Evolutionary conservation across 305 asterid species (phyloP).

Genomic region (Rubia peregrina): DNA sequence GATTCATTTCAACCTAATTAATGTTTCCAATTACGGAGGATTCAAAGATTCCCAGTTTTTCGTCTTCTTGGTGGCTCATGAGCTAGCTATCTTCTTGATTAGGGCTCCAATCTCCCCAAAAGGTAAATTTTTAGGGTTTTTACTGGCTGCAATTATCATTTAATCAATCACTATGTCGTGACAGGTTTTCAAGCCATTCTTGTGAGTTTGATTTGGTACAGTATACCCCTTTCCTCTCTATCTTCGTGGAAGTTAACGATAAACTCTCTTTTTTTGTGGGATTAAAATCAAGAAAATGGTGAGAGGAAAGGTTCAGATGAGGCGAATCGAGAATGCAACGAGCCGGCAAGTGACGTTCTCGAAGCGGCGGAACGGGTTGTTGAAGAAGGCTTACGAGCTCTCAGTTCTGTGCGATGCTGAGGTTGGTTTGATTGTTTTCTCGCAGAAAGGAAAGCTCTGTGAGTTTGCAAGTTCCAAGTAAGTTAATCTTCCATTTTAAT

Average conservation of each 20-base stretch:
- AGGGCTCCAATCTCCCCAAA: conserved; percentile 7
- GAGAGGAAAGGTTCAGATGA: conserved; percentile 66
- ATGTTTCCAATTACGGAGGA: not conserved
- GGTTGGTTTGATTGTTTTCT: conserved; percentile 59
- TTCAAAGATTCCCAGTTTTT: not conserved
- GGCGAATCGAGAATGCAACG: conserved; percentile 48
- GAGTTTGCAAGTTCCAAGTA: conserved; percentile 63
- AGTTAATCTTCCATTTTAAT: not conserved
- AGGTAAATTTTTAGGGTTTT: conserved; percentile 22
- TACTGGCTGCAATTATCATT: not conserved
- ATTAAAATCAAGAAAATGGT: conserved; percentile 35
- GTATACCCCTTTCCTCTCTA: not conserved
- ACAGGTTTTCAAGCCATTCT: not conserved
- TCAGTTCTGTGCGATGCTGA: conserved; percentile 72
- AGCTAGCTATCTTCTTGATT: not conserved
- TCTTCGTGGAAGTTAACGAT: not conserved
- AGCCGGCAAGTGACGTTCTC: conserved; percentile 68
- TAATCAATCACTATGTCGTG: not conserved
- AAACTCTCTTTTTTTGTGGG: not conserved
- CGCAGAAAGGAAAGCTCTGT: conserved; percentile 54
- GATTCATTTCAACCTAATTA: too few relatives aligned
- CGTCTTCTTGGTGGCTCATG: not conserved
- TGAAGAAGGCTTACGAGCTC: conserved; percentile 69
- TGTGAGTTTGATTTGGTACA: not conserved
- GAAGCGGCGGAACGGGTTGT: conserved; percentile 53